A percentile compares a stretch with the other conserved stretches of the same genome.
These are phyloP conservation scores for Sordaria brevicollis DNA, from an alignment of 495 filamentous ascomycete species.

Conservation along the genomic window DNA sequence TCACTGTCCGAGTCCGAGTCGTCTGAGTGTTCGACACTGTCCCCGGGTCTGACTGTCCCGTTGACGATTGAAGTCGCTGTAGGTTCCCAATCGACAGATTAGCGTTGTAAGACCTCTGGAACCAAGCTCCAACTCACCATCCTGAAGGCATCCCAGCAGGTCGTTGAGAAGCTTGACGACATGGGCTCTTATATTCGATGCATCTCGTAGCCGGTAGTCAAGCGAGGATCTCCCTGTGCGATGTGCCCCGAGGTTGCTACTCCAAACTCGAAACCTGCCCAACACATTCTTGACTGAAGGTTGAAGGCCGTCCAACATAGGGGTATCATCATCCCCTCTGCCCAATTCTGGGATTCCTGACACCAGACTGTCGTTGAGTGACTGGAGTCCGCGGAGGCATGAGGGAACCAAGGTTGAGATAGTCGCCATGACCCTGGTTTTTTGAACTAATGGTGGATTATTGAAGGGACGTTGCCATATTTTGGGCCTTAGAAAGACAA, in stretches of 20 bases:
- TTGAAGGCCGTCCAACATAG: not conserved
- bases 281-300: not conserved
- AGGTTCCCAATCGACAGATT: not conserved
- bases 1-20: not conserved
- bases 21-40: not conserved
- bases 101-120: not conserved
- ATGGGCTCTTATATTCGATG: slow-evolving; percentile 29
- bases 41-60: not conserved
- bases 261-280: not conserved
- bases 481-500: too few species aligned
- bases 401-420: not conserved
- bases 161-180: slow-evolving; percentile 23
- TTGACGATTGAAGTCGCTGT: not conserved
- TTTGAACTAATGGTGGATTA: too few species aligned
- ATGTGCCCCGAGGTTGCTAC: not conserved
- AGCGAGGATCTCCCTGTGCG: slow-evolving; percentile 8
- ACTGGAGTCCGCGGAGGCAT: not conserved
- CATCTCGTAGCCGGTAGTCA: slow-evolving; percentile 35
- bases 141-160: slow-evolving; percentile 8
- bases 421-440: not conserved
- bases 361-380: not conserved
- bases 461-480: too few species aligned
- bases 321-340: not conserved
- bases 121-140: not conserved
- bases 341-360: not conserved